Evolutionary conservation across 495 filamentous ascomycete genomes (phyloP), one percentile per base, ranked within the genome.

Genomic region (Tuber indicum): DNA sequence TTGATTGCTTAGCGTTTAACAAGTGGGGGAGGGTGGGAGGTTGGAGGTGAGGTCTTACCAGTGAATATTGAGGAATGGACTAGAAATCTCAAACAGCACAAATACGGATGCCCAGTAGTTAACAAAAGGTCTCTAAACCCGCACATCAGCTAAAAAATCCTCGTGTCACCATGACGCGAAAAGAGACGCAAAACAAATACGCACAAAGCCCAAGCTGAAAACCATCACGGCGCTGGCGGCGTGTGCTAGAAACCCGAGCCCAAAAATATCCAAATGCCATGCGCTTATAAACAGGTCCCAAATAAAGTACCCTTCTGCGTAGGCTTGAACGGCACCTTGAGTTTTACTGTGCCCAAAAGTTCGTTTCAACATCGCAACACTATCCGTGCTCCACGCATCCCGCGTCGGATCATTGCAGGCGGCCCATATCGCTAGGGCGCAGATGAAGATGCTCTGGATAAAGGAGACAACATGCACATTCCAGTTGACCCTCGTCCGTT

Each of bases 71-170:
- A 96, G 90, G 86, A 97, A 95, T 21, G 94, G 94, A 80, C 90
- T 92, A 74, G 93, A 97, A 75, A 99, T 92, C 87, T 99, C 96
- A 88, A 97, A 99, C 81, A 99, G 93, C 82, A 99, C 93, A 86
- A 99, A 98, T 73, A 90, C 89, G 26, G 91, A 88, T 74, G 90
- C 93, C 85, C 97, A 98, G 87, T 90, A 98, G 86, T 97, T 97
- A 79, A 97, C 86, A 83, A 97, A 97, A 0, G 96, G 96, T 78
- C 93, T 88, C 94, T 98, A 83, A 80, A 45, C n/a, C 6, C n/a
- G 43, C 41, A 14, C 42, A 26, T 62, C 1, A 62, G 52, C n/a
- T 62, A 62, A 62, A 62, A 62, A 39, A n/a, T 32, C 39, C 73
- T 46, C 17, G 36, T 19, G 17, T 75, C 21, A 69, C 21, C 21